Conservation (phyloP, 208 protist genomes). For the Balamuthia mandrillaris region DNA sequence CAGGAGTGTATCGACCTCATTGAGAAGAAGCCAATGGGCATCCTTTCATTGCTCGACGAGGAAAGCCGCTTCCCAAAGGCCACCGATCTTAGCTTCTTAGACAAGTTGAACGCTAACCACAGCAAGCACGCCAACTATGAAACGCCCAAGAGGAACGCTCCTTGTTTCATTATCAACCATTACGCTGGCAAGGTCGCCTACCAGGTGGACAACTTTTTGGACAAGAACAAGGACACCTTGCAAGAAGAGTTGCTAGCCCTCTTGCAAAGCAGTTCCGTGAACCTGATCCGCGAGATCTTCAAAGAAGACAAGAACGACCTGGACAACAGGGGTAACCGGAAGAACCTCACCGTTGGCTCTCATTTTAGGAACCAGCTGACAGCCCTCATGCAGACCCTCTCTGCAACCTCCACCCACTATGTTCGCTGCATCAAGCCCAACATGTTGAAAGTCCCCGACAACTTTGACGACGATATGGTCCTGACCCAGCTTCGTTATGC, state of each 20-base stretch:
- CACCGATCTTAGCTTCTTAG: slow-evolving; percentile 54
- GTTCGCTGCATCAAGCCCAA: slow-evolving; percentile 81
- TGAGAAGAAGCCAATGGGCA: slow-evolving; percentile 60
- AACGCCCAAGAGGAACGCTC: slow-evolving; percentile 38
- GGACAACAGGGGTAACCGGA: not conserved
- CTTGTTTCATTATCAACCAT: slow-evolving; percentile 66
- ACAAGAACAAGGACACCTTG: slow-evolving; percentile 77
- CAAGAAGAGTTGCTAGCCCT: slow-evolving; percentile 54
- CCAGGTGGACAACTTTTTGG: slow-evolving; percentile 64
- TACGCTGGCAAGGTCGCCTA: slow-evolving; percentile 79
- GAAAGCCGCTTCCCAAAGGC: slow-evolving; percentile 68
- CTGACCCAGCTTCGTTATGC: slow-evolving; percentile 7
- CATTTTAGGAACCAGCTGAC: slow-evolving; percentile 55
- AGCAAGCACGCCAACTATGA: slow-evolving; percentile 49
- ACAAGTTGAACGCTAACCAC: slow-evolving; percentile 63
- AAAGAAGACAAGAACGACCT: not conserved
- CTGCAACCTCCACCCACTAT: slow-evolving; percentile 66
- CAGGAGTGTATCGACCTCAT: slow-evolving; percentile 69
- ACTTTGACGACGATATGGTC: slow-evolving; percentile 23
- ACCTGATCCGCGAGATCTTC: not conserved
- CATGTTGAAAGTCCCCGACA: not conserved
- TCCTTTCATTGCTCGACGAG: slow-evolving; percentile 67
- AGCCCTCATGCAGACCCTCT: slow-evolving; percentile 64
- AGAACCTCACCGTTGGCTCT: not conserved
- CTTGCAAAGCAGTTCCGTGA: not conserved